Conservation (phyloP, 2,329 filamentous ascomycete species). For the Laburnicola sp. region DNA sequence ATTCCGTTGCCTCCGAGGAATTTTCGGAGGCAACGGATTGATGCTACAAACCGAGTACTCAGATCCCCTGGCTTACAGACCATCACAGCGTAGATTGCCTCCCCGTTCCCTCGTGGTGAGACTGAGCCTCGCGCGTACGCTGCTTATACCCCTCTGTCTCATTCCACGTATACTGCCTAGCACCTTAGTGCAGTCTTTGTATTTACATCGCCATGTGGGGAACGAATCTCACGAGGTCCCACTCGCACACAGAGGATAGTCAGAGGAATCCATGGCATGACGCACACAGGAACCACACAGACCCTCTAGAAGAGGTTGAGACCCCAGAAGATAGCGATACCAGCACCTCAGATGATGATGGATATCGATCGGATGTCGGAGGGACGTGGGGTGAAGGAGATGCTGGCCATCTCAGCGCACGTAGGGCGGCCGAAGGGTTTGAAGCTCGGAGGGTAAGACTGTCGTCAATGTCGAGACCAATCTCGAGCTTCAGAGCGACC, state of each 20-base stretch:
- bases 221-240: slow-evolving; percentile 3
- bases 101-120: too few relatives aligned
- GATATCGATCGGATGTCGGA: slow-evolving; percentile 40
- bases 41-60: too few relatives aligned
- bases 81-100: too few relatives aligned
- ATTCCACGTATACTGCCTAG: background rate
- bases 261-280: slow-evolving; percentile 42
- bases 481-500: slow-evolving; percentile 18
- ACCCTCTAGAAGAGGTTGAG: slow-evolving; percentile 22
- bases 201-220: slow-evolving; percentile 8
- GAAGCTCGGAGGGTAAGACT: slow-evolving; percentile 61
- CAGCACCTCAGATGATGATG: slow-evolving; percentile 29
- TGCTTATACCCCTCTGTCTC: background rate
- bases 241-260: slow-evolving; percentile 25
- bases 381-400: slow-evolving; percentile 68
- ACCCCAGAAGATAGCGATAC: slow-evolving; percentile 15
- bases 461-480: slow-evolving; percentile 55
- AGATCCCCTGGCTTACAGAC: too few relatives aligned
- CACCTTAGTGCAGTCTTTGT: background rate
- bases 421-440: slow-evolving; percentile 62
- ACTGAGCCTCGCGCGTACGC: background rate
- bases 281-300: slow-evolving; percentile 26
- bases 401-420: slow-evolving; percentile 57
- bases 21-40: too few relatives aligned
- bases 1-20: too few relatives aligned